phyloP scores from a whole-genome alignment of 208 protist genomes.

The Acanthamoeba divionensis region DNA sequence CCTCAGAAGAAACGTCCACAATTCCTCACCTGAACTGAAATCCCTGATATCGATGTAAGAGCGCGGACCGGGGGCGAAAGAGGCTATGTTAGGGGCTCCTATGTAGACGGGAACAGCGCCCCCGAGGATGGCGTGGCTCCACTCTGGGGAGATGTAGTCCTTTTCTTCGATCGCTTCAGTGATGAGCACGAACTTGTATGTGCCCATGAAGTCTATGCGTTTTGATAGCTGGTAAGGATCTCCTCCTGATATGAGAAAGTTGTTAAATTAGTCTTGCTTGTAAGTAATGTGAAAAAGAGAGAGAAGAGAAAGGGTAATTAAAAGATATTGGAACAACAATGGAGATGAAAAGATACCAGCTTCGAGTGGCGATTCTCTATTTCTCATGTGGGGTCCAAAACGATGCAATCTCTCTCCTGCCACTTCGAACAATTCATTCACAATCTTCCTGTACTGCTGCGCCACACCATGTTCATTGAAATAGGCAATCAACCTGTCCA shows the following conservation, averaged over 20 bases:
- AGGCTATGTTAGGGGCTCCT: conserved; percentile 66
- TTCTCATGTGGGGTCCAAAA: not conserved
- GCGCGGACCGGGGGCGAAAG: conserved; percentile 59
- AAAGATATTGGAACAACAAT: no score
- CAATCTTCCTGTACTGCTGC: not conserved
- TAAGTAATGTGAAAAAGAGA: not conserved
- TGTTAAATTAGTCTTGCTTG: not conserved
- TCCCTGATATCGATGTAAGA: conserved; percentile 65
- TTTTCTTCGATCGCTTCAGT: not conserved
- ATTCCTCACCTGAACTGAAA: conserved; percentile 49
- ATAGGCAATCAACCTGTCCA: not conserved
- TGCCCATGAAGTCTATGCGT: not conserved
- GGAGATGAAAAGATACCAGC: not conserved
- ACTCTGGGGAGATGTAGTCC: not conserved
- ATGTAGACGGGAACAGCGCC: conserved; percentile 69
- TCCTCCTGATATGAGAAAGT: not conserved
- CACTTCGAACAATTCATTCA: not conserved
- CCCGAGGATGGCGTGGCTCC: conserved; percentile 6
- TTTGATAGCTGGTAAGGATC: not conserved
- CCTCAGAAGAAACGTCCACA: conserved; percentile 65
- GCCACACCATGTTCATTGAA: conserved; percentile 31
- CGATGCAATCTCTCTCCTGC: not conserved
- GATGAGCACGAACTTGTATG: conserved; percentile 21
- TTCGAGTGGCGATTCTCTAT: not conserved
- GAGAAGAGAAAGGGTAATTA: not conserved